phyloP scores from a whole-genome alignment of 768 basidiomycete species.

The Hirschioporus abietinus region DNA sequence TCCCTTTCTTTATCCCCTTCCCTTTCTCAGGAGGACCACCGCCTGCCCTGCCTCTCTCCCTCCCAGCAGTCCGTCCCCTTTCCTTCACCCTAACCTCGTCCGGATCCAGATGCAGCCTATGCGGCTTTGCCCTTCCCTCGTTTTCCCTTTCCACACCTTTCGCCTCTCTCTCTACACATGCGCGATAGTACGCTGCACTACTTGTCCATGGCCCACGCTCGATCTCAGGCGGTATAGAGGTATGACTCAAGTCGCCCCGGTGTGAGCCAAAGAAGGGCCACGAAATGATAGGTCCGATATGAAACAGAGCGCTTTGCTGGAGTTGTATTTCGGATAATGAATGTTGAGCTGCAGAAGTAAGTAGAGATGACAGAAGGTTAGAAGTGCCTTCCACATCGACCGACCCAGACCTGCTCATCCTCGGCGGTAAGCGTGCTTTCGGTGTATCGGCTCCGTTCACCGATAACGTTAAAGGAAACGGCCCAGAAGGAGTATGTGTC shows the following conservation, averaged over 20 bases:
- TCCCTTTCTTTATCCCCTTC: background rate
- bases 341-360: background rate
- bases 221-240: conserved; percentile 42
- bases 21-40: conserved; percentile 52
- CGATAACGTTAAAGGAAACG: background rate
- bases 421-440: background rate
- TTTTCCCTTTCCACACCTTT: conserved; percentile 69
- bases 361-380: background rate
- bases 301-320: conserved; percentile 28
- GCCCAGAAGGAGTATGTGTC: background rate
- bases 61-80: conserved; percentile 72
- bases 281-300: conserved; percentile 78
- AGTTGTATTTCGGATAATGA: background rate
- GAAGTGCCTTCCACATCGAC: background rate
- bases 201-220: conserved; percentile 77
- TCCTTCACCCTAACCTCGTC: conserved; percentile 74
- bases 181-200: conserved; percentile 51
- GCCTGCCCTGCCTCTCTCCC: conserved; percentile 78
- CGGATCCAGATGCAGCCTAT: conserved; percentile 75
- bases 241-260: conserved; percentile 65
- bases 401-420: background rate
- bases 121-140: conserved; percentile 71
- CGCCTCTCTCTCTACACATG: conserved; percentile 71
- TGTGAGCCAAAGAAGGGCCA: conserved; percentile 90
- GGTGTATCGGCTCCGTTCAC: background rate